Percentiles rank a stretch among this genome's conserved stretches.
Conservation (phyloP, 129 eudicot genomes). For the Escallonia herrerae region DNA sequence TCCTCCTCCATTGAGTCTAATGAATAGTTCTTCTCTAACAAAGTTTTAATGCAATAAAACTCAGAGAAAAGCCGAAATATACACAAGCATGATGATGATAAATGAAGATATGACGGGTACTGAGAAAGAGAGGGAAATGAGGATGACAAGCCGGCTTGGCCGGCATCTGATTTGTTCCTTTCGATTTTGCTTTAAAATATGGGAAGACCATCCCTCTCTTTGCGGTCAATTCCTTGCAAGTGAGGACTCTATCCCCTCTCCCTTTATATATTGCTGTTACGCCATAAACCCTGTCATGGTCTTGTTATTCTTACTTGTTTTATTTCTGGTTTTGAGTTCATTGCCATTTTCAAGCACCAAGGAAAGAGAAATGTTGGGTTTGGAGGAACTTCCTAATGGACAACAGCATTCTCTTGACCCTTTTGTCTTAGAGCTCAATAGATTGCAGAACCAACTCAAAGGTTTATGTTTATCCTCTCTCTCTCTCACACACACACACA, state of each 20-base stretch:
- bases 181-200: slow-evolving; percentile 45
- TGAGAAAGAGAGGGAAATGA: slow-evolving; percentile 29
- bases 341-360: neutral
- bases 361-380: slow-evolving; percentile 29
- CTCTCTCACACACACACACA: slow-evolving; percentile 9
- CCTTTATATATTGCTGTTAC: too few species aligned
- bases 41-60: too few species aligned
- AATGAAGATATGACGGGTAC: slow-evolving; percentile 27
- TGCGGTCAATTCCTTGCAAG: slow-evolving; percentile 52
- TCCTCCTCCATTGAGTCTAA: too few species aligned
- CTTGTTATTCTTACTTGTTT: too few species aligned
- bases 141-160: slow-evolving; percentile 39
- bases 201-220: slow-evolving; percentile 38
- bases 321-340: too few species aligned
- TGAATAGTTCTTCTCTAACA: too few species aligned
- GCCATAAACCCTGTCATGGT: too few species aligned
- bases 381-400: slow-evolving; percentile 23
- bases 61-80: too few species aligned
- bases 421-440: slow-evolving; percentile 60
- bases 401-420: slow-evolving; percentile 39
- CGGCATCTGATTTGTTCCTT: slow-evolving; percentile 41
- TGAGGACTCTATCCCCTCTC: slow-evolving; percentile 24
- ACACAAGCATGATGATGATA: neutral
- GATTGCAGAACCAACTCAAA: slow-evolving; percentile 65
- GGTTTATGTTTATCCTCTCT: slow-evolving; percentile 29